Evolutionary conservation across 306 rosid species (phyloP).

Genomic region (Medicago truncatula): MtrunA17r5.0-ANR NC_053049.1:27337501-27338000

Average conservation of each 20-base stretch:
- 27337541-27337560: slow-evolving; percentile 3
- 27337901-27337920: slow-evolving; percentile 48
- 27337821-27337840: slow-evolving; percentile 48
- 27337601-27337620: slow-evolving; percentile 13
- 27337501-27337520: slow-evolving; percentile 39
- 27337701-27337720: slow-evolving; percentile 64
- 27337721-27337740: slow-evolving; percentile 50
- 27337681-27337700: slow-evolving; percentile 61
- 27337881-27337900: slow-evolving; percentile 23
- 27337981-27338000: slow-evolving; percentile 55
- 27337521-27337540: not conserved
- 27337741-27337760: slow-evolving; percentile 45
- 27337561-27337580: slow-evolving; percentile 35
- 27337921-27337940: slow-evolving; percentile 46
- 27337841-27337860: not conserved
- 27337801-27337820: slow-evolving; percentile 49
- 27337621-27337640: slow-evolving; percentile 40
- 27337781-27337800: slow-evolving; percentile 62
- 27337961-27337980: slow-evolving; percentile 60
- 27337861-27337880: not conserved
- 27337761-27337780: slow-evolving; percentile 59
- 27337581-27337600: slow-evolving; percentile 44
- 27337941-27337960: slow-evolving; percentile 61
- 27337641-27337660: slow-evolving; percentile 56
- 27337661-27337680: slow-evolving; percentile 41